phyloP scores from a whole-genome alignment of 2,329 filamentous ascomycete genomes.

The Lasiodiplodia theobromae region DNA sequence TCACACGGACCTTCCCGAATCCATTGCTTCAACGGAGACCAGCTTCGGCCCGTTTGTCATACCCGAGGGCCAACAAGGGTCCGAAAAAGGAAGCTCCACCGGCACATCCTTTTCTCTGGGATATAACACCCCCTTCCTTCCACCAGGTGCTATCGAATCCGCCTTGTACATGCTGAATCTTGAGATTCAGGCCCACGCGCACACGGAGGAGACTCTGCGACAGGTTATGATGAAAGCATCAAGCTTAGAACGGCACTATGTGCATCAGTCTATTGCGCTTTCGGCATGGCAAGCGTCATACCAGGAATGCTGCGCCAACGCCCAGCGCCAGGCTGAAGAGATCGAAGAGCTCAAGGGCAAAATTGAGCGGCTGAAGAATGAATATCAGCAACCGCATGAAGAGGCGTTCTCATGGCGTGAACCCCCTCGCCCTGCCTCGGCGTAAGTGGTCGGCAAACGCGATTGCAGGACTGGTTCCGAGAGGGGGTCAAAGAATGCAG shows the following conservation, averaged over 20 bases:
- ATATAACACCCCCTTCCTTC: neutral
- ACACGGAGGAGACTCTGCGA: neutral
- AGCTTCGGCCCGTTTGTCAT: slow-evolving; percentile 4
- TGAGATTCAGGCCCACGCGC: neutral
- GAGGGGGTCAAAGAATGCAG: too few species aligned
- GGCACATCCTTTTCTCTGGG: too few species aligned
- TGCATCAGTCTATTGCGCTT: neutral
- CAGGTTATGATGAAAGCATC: neutral
- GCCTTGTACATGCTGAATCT: neutral
- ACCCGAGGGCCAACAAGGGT: neutral
- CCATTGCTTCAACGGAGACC: neutral
- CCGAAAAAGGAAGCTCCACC: neutral
- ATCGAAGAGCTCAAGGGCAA: neutral
- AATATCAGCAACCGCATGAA: neutral
- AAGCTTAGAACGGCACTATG: neutral
- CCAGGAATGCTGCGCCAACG: neutral
- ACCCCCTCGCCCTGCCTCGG: neutral
- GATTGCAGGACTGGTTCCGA: too few species aligned
- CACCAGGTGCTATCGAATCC: neutral
- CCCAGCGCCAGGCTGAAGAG: neutral
- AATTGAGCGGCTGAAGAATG: neutral
- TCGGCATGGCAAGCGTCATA: slow-evolving; percentile 2
- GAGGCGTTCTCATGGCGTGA: neutral
- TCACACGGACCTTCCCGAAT: neutral
- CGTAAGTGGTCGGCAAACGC: neutral